phyloP scores from a whole-genome alignment of 139 green algal species.

The Chlorella sp. region DNA sequence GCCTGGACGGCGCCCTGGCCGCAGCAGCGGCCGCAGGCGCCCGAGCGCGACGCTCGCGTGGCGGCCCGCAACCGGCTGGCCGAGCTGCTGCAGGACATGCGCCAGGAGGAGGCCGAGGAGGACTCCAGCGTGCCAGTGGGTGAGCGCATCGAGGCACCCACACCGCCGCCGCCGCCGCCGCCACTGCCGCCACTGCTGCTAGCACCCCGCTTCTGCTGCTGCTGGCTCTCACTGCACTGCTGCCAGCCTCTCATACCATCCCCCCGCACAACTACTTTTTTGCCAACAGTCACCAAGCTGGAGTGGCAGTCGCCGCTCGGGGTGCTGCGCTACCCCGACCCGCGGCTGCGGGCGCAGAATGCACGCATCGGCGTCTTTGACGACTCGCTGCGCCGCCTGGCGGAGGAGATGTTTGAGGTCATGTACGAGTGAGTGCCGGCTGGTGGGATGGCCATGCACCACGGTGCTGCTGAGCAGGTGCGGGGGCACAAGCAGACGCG shows the following conservation, averaged over 20 bases:
- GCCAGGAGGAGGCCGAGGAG: slow-evolving; percentile 1
- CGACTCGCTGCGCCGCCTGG: slow-evolving; percentile 75
- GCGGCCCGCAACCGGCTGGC: slow-evolving; percentile 18
- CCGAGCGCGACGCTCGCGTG: background rate
- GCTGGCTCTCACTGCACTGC: background rate
- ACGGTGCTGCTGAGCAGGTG: too few species aligned
- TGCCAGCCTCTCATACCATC: background rate
- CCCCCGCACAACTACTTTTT: background rate
- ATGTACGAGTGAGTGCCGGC: slow-evolving; percentile 88
- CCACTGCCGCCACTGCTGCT: background rate
- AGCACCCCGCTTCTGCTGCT: background rate
- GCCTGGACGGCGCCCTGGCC: slow-evolving; percentile 10
- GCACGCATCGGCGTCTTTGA: slow-evolving; percentile 83
- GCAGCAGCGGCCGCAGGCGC: background rate
- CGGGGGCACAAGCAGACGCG: too few species aligned
- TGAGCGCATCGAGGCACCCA: background rate
- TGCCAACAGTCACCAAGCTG: slow-evolving; percentile 65
- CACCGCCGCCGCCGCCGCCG: background rate
- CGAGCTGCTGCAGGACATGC: slow-evolving; percentile 17
- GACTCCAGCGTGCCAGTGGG: background rate
- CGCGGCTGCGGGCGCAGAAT: slow-evolving; percentile 88
- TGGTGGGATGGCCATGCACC: too few species aligned
- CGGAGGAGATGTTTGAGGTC: slow-evolving; percentile 92
- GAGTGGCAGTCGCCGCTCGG: slow-evolving; percentile 75
- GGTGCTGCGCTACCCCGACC: slow-evolving; percentile 95